phyloP scores from a whole-genome alignment of 306 rosid genomes.

The Ziziphus jujuba region DNA sequence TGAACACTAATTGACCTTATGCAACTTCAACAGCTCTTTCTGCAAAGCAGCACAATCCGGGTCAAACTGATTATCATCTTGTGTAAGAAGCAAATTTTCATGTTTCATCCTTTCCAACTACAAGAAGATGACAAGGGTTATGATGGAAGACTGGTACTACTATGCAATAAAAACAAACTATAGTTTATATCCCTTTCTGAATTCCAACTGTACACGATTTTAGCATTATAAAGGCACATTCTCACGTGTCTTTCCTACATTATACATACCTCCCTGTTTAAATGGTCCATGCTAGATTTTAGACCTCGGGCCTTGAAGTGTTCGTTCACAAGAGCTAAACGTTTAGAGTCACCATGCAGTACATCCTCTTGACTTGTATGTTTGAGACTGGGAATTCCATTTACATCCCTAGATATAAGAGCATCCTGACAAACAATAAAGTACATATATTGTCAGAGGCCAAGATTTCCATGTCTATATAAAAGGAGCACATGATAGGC shows the following conservation, averaged over 20 bases:
- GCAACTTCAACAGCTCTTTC: conserved; percentile 67
- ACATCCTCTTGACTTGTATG: conserved; percentile 38
- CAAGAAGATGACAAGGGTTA: conserved; percentile 35
- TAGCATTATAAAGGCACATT: conserved; percentile 7
- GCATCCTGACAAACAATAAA: conserved; percentile 52
- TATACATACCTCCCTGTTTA: conserved; percentile 69
- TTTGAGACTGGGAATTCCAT: conserved; percentile 38
- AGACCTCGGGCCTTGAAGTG: conserved; percentile 44
- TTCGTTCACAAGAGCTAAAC: conserved; percentile 46
- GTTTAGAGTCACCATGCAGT: conserved; percentile 47
- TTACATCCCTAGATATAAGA: conserved; percentile 36
- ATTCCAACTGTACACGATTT: conserved; percentile 12
- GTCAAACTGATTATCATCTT: conserved; percentile 45
- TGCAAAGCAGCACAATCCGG: conserved; percentile 61
- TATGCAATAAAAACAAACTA: conserved; percentile 6
- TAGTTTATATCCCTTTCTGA: conserved; percentile 11
- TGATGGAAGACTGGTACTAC: not conserved
- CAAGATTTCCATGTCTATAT: conserved; percentile 13
- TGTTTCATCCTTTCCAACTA: conserved; percentile 91
- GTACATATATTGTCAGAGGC: conserved; percentile 26
- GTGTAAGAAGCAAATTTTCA: conserved; percentile 57
- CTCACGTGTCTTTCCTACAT: conserved; percentile 2
- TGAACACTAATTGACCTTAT: conserved; percentile 54
- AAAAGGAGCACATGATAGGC: conserved; percentile 11
- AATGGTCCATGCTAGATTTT: conserved; percentile 77